Percentiles rank a stretch among this genome's conserved stretches.
phyloP scores from a whole-genome alignment of 2,329 filamentous ascomycete species.

The Mariannaea elegans region DNA sequence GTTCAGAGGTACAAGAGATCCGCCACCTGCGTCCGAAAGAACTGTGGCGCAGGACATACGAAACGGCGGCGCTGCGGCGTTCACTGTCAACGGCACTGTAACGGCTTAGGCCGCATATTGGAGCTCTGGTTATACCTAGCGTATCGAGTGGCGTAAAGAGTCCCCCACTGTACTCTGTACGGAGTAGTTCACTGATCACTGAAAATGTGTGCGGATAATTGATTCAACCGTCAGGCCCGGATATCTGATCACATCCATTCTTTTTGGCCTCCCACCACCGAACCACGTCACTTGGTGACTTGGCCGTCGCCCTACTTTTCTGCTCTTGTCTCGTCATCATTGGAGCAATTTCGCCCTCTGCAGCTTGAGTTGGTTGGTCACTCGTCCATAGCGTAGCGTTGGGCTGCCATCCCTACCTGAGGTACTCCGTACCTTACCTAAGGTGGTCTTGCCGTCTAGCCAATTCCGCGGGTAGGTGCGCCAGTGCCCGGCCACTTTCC shows the following conservation, averaged over 20 bases:
- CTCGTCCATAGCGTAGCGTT: slow-evolving; percentile 16
- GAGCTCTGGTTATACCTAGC: too few relatives aligned
- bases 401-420: slow-evolving; percentile 16
- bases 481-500: slow-evolving; percentile 22
- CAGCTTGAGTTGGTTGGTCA: slow-evolving; percentile 16
- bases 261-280: neutral
- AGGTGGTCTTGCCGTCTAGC: slow-evolving; percentile 15
- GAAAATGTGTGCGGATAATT: slow-evolving; percentile 15
- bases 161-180: too few relatives aligned
- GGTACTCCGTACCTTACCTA: neutral
- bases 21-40: neutral
- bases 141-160: too few relatives aligned
- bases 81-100: too few relatives aligned
- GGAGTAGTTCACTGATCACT: too few relatives aligned
- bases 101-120: too few relatives aligned
- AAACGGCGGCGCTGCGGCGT: too few relatives aligned
- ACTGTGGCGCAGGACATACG: neutral
- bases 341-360: slow-evolving; percentile 25
- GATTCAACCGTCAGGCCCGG: slow-evolving; percentile 21
- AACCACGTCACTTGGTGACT: slow-evolving; percentile 16
- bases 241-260: neutral
- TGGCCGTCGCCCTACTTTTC: slow-evolving; percentile 5
- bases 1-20: neutral
- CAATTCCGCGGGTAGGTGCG: slow-evolving; percentile 20
- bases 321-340: slow-evolving; percentile 1